Evolutionary conservation across 352 stramenopile species (phyloP).

Genomic region (Hyaloperonospora arabidopsidis): DNA sequence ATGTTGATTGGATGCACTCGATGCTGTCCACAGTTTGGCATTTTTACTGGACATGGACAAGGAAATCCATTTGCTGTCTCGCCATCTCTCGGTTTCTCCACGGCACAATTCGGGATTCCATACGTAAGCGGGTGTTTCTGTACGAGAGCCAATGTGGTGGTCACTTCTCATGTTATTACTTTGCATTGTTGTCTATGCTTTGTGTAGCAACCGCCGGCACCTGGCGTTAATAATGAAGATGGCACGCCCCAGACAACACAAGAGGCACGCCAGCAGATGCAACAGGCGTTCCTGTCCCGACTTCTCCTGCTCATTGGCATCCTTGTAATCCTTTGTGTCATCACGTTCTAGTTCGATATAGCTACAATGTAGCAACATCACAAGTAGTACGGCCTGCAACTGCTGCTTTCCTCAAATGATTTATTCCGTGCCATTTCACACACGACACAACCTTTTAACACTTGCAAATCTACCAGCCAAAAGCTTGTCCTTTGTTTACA

Average conservation of each 20-base stretch:
- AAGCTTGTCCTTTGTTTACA: conserved; percentile 7
- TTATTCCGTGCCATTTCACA: too few relatives aligned
- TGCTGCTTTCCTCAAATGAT: too few relatives aligned
- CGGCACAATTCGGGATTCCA: conserved; percentile 68
- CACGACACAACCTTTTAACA: too few relatives aligned
- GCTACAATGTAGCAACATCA: too few relatives aligned
- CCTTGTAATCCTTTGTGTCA: conserved; percentile 62
- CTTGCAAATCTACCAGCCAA: too few relatives aligned
- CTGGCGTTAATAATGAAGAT: conserved; percentile 36
- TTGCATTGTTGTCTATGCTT: background rate
- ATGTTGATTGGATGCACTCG: background rate
- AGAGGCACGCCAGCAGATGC: conserved; percentile 54
- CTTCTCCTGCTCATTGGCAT: conserved; percentile 63
- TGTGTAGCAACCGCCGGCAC: conserved; percentile 29
- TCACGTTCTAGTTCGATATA: conserved; percentile 38
- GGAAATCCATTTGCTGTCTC: conserved; percentile 42
- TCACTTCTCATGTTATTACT: background rate
- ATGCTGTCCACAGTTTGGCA: conserved; percentile 23
- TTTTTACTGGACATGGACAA: conserved; percentile 32
- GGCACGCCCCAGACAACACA: conserved; percentile 40
- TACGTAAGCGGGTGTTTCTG: conserved; percentile 14
- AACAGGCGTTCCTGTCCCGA: conserved; percentile 66
- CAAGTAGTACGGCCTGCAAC: too few relatives aligned
- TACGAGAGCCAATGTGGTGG: too few relatives aligned
- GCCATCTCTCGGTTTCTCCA: conserved; percentile 77